These are phyloP conservation scores for Chamaecrista fasciculata DNA, from an alignment of 306 rosid genomes.

Conservation along the genomic window DNA sequence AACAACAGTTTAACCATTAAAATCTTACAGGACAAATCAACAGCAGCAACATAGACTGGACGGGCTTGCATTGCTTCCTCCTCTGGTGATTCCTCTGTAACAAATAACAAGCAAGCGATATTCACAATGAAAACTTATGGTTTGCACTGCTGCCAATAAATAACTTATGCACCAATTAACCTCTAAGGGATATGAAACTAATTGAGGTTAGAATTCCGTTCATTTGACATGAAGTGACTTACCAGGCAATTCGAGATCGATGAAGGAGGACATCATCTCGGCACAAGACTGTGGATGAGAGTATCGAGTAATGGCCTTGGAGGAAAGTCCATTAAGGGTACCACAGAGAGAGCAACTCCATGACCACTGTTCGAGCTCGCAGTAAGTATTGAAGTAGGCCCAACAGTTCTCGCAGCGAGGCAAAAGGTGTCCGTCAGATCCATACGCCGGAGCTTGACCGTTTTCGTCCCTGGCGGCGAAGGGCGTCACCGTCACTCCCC, in stretches of 20 bases:
- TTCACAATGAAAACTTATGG: background rate
- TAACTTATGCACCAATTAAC: background rate
- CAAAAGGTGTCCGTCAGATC: constrained; percentile 62
- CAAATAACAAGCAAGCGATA: background rate
- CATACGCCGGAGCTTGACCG: constrained; percentile 60
- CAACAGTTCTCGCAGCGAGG: constrained; percentile 94
- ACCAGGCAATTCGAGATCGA: constrained; percentile 92
- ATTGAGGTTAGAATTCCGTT: background rate
- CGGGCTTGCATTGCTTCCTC: constrained; percentile 62
- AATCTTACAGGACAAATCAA: constrained; percentile 87
- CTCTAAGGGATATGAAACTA: background rate
- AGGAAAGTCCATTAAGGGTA: constrained; percentile 77
- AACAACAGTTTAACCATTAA: background rate
- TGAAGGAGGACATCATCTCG: constrained; percentile 86
- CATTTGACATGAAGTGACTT: constrained; percentile 5
- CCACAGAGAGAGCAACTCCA: constrained; percentile 92
- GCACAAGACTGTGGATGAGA: constrained; percentile 76
- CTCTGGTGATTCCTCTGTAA: constrained; percentile 54
- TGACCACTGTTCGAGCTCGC: constrained; percentile 89
- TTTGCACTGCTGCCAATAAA: background rate
- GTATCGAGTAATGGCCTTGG: constrained; percentile 70
- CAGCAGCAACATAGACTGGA: constrained; percentile 96
- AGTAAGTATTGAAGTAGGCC: constrained; percentile 84
- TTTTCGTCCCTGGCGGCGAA: constrained; percentile 71
- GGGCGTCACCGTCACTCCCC: constrained; percentile 90